Percentiles rank a stretch among this genome's conserved stretches.
These are phyloP conservation scores for Rhodomyrtus tomentosa DNA, from an alignment of 345 rosid species.

Conservation along the genomic window DNA sequence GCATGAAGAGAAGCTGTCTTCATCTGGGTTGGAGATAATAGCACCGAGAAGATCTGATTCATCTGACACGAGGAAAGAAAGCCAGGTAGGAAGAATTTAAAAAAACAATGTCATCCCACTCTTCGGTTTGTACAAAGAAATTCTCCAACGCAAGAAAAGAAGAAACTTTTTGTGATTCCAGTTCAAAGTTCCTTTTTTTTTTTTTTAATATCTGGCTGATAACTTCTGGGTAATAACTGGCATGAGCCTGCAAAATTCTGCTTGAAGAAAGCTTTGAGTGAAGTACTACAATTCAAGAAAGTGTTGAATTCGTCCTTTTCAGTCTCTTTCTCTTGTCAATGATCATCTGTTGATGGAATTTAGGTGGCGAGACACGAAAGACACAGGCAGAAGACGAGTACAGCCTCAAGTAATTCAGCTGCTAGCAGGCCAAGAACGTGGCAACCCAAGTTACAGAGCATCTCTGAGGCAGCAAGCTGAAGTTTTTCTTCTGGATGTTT, in stretches of 20 bases:
- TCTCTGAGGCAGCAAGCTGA: constrained; percentile 59
- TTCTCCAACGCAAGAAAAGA: neutral
- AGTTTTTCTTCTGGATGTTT: neutral
- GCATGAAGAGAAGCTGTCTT: constrained; percentile 12
- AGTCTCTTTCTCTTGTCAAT: neutral
- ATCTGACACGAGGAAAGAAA: neutral
- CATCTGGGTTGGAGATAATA: constrained; percentile 27
- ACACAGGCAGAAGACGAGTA: constrained; percentile 22
- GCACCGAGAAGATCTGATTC: neutral
- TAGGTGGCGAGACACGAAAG: constrained; percentile 51
- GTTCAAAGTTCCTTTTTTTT: neutral
- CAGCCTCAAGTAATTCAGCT: constrained; percentile 24
- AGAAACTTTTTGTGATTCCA: neutral
- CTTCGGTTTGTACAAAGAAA: neutral
- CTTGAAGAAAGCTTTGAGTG: neutral
- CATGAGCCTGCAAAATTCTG: neutral
- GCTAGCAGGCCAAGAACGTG: constrained; percentile 52
- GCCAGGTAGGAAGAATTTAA: constrained; percentile 21
- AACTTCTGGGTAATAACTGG: neutral
- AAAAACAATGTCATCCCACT: neutral
- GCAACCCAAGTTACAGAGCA: constrained; percentile 93
- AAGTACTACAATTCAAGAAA: neutral
- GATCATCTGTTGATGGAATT: neutral
- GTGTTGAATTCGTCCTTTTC: neutral
- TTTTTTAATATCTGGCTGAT: neutral